phyloP scores from a whole-genome alignment of 1,284 basidiomycete genomes.

The Mycosarcoma mackinlayi region DNA sequence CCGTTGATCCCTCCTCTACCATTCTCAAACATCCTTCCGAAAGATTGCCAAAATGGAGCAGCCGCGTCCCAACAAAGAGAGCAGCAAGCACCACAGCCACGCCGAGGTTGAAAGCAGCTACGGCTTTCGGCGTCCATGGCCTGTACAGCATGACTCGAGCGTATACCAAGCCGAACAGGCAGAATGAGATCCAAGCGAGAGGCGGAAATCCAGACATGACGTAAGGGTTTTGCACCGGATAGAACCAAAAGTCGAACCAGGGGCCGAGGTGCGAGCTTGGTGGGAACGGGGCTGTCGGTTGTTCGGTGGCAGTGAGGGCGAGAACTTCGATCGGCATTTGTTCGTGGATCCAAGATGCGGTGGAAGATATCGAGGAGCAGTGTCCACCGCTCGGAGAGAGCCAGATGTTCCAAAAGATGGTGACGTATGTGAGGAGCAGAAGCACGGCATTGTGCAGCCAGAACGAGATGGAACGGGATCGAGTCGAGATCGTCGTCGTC shows the following conservation, averaged over 20 bases:
- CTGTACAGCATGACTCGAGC: constrained; percentile 42
- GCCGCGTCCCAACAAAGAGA: constrained; percentile 48
- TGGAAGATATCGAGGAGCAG: constrained; percentile 13
- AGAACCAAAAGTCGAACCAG: constrained; percentile 54
- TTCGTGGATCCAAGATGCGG: not conserved
- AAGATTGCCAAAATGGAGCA: constrained; percentile 55
- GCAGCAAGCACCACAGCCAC: constrained; percentile 26
- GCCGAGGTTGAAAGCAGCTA: constrained; percentile 17
- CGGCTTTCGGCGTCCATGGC: constrained; percentile 13
- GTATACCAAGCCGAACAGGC: constrained; percentile 55
- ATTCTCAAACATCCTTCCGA: constrained; percentile 51
- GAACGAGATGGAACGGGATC: constrained; percentile 22
- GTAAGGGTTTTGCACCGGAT: constrained; percentile 17
- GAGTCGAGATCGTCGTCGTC: too few relatives aligned
- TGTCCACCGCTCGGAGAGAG: constrained; percentile 33
- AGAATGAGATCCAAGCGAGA: constrained; percentile 57
- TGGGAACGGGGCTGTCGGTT: not conserved
- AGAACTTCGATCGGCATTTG: constrained; percentile 10
- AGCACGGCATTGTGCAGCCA: constrained; percentile 38
- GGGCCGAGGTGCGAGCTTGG: constrained; percentile 17
- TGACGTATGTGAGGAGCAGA: constrained; percentile 26
- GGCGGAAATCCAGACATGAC: constrained; percentile 58
- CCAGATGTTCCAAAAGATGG: constrained; percentile 53
- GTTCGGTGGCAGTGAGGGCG: constrained; percentile 2
- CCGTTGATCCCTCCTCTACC: constrained; percentile 5